Percentiles rank a stretch among this genome's conserved stretches.
Conservation (phyloP, 2,329 filamentous ascomycete genomes). For the Colletotrichum lentis region DNA sequence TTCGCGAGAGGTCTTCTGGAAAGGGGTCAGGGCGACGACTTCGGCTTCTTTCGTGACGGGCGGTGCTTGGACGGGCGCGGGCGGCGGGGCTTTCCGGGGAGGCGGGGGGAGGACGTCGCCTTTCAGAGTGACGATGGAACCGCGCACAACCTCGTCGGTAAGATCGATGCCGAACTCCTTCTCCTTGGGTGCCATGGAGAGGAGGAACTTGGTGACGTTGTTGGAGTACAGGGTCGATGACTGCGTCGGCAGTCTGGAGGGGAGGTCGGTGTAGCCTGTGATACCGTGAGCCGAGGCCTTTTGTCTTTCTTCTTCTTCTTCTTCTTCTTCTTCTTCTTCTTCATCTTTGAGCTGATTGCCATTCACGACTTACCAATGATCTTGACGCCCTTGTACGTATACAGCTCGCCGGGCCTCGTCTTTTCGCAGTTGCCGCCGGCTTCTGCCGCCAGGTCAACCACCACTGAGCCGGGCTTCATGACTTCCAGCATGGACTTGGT, state of each 20-base stretch:
- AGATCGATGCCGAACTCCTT: constrained; percentile 84
- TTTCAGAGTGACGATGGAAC: constrained; percentile 81
- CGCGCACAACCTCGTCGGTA: constrained; percentile 84
- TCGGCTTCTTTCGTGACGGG: constrained; percentile 61
- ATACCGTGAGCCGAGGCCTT: constrained; percentile 40
- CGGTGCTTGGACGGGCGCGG: constrained; percentile 54
- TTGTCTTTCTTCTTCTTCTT: not conserved
- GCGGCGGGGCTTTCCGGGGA: constrained; percentile 70
- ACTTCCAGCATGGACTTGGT: constrained; percentile 80
- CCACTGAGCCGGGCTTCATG: constrained; percentile 89
- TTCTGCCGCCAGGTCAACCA: constrained; percentile 89
- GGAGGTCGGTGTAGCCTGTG: constrained; percentile 84
- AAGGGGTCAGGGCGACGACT: constrained; percentile 76
- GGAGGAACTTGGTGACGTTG: constrained; percentile 88
- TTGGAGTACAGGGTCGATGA: constrained; percentile 92
- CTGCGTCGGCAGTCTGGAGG: constrained; percentile 85
- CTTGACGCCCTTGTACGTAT: constrained; percentile 79
- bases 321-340: no score
- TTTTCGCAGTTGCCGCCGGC: constrained; percentile 88
- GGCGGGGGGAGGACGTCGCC: constrained; percentile 79
- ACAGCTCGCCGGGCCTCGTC: constrained; percentile 76
- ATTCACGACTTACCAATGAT: constrained; percentile 71
- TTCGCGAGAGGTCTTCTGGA: constrained; percentile 80
- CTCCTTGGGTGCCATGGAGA: constrained; percentile 81
- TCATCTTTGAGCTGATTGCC: no score